Evolutionary conservation across 208 protist genomes (phyloP).

Genomic region (Leptomonas pyrrhocoris): DNA sequence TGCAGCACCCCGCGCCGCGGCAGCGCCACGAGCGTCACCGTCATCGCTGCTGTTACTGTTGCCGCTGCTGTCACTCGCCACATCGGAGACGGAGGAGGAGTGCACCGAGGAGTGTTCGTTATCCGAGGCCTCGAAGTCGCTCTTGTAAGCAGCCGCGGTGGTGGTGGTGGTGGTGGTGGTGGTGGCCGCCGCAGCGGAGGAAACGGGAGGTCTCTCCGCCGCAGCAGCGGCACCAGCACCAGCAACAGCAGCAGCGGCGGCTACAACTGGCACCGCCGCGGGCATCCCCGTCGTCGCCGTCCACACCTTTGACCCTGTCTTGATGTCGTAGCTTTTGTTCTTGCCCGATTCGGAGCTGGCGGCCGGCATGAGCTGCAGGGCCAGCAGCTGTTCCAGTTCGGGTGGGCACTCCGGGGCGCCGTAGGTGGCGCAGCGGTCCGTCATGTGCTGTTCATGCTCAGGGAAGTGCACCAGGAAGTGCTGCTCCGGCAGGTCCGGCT

Average conservation of each 20-base stretch:
- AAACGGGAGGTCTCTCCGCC: too few relatives aligned
- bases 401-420: constrained; percentile 73
- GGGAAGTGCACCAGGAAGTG: constrained; percentile 82
- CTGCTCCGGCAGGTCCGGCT: constrained; percentile 55
- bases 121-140: constrained; percentile 1
- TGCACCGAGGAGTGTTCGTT: constrained; percentile 22
- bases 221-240: constrained; percentile 18
- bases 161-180: constrained; percentile 2
- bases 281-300: constrained; percentile 29
- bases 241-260: constrained; percentile 13
- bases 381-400: constrained; percentile 82
- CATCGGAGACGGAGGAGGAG: constrained; percentile 21
- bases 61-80: constrained; percentile 7
- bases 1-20: too few relatives aligned
- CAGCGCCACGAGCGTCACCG: neutral
- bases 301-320: constrained; percentile 71
- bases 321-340: constrained; percentile 91
- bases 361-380: constrained; percentile 66
- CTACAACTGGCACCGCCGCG: constrained; percentile 5
- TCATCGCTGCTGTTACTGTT: constrained; percentile 7
- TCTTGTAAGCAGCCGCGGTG: neutral
- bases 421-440: constrained; percentile 64
- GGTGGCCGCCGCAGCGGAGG: too few relatives aligned
- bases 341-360: constrained; percentile 82
- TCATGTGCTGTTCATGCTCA: constrained; percentile 70